Evolutionary conservation across 345 rosid genomes (phyloP).

Genomic region (Euphorbia tirucalli): DNA sequence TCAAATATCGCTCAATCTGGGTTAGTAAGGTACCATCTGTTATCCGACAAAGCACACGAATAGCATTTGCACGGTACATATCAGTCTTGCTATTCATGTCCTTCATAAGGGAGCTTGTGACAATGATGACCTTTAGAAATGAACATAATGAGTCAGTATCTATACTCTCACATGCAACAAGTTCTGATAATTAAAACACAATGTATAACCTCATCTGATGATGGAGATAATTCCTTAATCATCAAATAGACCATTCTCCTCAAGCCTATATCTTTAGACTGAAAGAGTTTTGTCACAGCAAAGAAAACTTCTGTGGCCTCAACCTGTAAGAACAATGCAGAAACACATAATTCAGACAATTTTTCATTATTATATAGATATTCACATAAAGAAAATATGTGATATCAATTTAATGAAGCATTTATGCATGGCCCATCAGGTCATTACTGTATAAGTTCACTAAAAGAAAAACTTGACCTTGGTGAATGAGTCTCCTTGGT

Average conservation of each 20-base stretch:
- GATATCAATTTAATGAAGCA: not conserved
- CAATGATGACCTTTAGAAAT: slow-evolving; percentile 74
- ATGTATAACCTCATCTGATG: slow-evolving; percentile 83
- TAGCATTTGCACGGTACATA: slow-evolving; percentile 97
- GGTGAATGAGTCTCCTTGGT: slow-evolving; percentile 92
- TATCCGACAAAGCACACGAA: slow-evolving; percentile 93
- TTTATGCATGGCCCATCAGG: slow-evolving; percentile 3
- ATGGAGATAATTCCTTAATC: slow-evolving; percentile 96
- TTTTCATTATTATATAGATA: not conserved
- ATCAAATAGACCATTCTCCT: slow-evolving; percentile 99
- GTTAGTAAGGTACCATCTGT: slow-evolving; percentile 91
- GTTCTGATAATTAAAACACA: not conserved
- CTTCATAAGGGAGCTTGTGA: slow-evolving; percentile 97
- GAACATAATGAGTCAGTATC: slow-evolving; percentile 20
- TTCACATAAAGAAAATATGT: not conserved
- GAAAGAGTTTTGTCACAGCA: slow-evolving; percentile 94
- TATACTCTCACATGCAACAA: slow-evolving; percentile 2
- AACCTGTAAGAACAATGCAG: slow-evolving; percentile 38
- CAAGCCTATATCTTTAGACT: slow-evolving; percentile 83
- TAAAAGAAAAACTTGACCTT: slow-evolving; percentile 48
- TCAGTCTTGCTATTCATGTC: slow-evolving; percentile 99
- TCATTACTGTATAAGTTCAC: slow-evolving; percentile 5
- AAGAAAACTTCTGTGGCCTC: slow-evolving; percentile 98
- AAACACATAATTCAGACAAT: slow-evolving; percentile 7
- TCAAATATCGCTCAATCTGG: slow-evolving; percentile 90